Evolutionary conservation across 345 rosid genomes (phyloP).

Genomic region (Eucalyptus marginata): DNA sequence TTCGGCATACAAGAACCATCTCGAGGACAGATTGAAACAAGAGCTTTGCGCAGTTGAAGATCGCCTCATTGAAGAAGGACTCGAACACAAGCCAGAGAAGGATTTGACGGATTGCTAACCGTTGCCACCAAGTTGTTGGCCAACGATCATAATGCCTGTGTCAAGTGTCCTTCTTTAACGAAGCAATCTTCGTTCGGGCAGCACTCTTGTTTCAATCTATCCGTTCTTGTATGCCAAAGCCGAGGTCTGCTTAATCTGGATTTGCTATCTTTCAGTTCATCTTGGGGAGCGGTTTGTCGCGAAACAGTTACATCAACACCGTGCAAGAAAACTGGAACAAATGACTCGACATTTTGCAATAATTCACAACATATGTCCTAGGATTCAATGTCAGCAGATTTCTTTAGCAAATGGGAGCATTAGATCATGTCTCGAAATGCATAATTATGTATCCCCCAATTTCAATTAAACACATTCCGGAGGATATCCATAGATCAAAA

Average conservation of each 20-base stretch:
- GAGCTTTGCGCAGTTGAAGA: neutral
- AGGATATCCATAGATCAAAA: neutral
- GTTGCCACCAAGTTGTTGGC: conserved; percentile 50
- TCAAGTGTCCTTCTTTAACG: neutral
- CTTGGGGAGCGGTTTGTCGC: conserved; percentile 13
- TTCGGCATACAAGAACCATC: conserved; percentile 15
- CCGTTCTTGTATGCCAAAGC: conserved; percentile 14
- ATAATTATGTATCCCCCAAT: neutral
- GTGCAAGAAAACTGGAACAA: neutral
- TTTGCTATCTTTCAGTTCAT: neutral
- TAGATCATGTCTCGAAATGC: neutral
- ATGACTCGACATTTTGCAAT: neutral
- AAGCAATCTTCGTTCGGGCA: neutral
- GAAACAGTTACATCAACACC: neutral
- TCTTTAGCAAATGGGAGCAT: neutral
- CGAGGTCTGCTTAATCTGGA: conserved; percentile 9
- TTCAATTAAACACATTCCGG: neutral
- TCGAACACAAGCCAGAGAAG: neutral
- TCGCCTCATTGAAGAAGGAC: neutral
- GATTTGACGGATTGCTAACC: conserved; percentile 15
- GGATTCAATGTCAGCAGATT: neutral
- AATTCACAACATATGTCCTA: neutral
- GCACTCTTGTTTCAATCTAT: conserved; percentile 11
- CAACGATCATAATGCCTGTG: conserved; percentile 1
- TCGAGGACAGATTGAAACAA: conserved; percentile 6